phyloP scores from a whole-genome alignment of 2,329 filamentous ascomycete species.

The Leptosphaerulina australis region DNA sequence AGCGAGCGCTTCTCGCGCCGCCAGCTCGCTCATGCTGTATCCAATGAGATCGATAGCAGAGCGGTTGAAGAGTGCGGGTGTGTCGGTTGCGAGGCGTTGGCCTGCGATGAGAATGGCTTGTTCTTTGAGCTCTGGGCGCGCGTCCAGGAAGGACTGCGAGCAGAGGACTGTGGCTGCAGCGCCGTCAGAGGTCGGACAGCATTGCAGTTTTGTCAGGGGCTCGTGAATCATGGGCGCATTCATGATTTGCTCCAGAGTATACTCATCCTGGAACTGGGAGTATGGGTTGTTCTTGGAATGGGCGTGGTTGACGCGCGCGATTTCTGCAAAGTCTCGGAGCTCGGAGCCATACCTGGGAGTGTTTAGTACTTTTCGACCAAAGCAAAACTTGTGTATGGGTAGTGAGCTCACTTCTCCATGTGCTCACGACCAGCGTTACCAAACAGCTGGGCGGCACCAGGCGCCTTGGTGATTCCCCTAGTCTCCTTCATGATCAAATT shows the following conservation, averaged over 20 bases:
- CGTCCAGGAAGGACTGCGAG: slow-evolving; percentile 85
- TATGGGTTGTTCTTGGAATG: slow-evolving; percentile 94
- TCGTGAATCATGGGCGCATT: slow-evolving; percentile 77
- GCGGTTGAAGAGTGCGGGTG: slow-evolving; percentile 75
- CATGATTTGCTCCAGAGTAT: slow-evolving; percentile 82
- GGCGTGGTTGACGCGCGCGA: slow-evolving; percentile 88
- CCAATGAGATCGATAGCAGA: slow-evolving; percentile 89
- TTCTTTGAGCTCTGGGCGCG: slow-evolving; percentile 77
- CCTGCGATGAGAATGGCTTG: slow-evolving; percentile 90
- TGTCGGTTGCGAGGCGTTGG: slow-evolving; percentile 85
- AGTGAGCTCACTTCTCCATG: slow-evolving; percentile 74
- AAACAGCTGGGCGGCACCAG: slow-evolving; percentile 90
- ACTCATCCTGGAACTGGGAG: slow-evolving; percentile 95
- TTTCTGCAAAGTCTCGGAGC: slow-evolving; percentile 88
- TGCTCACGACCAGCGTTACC: slow-evolving; percentile 94
- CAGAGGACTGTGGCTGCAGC: slow-evolving; percentile 87
- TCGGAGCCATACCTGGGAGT: slow-evolving; percentile 76
- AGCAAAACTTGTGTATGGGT: not conserved
- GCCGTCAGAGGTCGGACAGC: slow-evolving; percentile 94
- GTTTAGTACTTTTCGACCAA: slow-evolving; percentile 21
- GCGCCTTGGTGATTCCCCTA: slow-evolving; percentile 78
- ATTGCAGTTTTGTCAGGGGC: slow-evolving; percentile 96
- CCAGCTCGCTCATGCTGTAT: slow-evolving; percentile 79
- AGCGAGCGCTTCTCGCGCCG: slow-evolving; percentile 70
- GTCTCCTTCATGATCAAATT: slow-evolving; percentile 82